These are phyloP conservation scores for Boletus tylopilopsis DNA, from an alignment of 768 basidiomycete genomes.

Conservation along the genomic window DNA sequence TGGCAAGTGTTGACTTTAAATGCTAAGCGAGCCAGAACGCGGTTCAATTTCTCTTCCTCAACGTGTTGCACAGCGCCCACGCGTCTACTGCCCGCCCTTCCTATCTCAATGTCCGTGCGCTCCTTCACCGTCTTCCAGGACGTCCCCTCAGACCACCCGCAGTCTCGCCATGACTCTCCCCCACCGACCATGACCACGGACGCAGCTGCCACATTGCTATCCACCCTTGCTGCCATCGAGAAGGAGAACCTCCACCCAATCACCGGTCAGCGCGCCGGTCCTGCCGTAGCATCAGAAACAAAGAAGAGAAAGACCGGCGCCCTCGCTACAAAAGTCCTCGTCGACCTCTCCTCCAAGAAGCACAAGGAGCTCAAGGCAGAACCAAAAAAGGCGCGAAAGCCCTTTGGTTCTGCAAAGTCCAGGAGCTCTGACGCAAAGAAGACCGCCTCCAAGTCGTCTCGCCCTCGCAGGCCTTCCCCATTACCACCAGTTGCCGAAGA, in stretches of 20 bases:
- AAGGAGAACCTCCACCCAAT: constrained; percentile 80
- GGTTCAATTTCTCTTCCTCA: constrained; percentile 24
- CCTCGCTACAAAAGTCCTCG: constrained; percentile 50
- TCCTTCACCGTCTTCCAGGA: constrained; percentile 67
- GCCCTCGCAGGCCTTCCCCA: constrained; percentile 49
- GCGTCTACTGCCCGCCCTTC: constrained; percentile 3
- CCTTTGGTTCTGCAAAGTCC: constrained; percentile 27
- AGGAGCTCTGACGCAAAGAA: constrained; percentile 37
- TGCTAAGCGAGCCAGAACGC: constrained; percentile 23
- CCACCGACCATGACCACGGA: constrained; percentile 22
- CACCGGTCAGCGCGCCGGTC: constrained; percentile 59
- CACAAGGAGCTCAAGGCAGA: constrained; percentile 44
- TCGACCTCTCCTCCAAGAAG: constrained; percentile 37
- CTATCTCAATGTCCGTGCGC: constrained; percentile 48
- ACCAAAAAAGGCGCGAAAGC: constrained; percentile 58
- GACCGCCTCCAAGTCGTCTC: constrained; percentile 29
- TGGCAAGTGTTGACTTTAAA: constrained; percentile 27
- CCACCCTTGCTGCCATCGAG: constrained; percentile 44
- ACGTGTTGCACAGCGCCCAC: constrained; percentile 33
- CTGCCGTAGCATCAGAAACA: constrained; percentile 31
- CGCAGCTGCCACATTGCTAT: constrained; percentile 31
- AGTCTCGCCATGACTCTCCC: constrained; percentile 27
- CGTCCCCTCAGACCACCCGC: constrained; percentile 35
- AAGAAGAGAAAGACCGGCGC: constrained; percentile 68
- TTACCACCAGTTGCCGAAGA: constrained; percentile 61